These are phyloP conservation scores for Phytophthora foliorum DNA, from an alignment of 352 stramenopile genomes.

Conservation along the genomic window DNA sequence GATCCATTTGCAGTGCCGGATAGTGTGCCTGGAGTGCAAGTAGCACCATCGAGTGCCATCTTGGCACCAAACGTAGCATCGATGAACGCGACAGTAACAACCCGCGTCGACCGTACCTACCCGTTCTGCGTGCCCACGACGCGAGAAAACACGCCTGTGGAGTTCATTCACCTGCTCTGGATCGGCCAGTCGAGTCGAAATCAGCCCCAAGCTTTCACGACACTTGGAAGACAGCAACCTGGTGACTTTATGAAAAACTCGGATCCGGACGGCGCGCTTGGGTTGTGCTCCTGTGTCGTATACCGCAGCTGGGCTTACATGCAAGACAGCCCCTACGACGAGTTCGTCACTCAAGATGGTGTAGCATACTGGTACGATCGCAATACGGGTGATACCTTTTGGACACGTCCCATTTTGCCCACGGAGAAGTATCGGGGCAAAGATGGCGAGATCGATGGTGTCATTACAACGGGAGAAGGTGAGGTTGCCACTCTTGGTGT, in stretches of 20 bases:
- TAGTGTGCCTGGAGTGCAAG: slow-evolving; percentile 66
- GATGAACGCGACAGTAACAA: slow-evolving; percentile 89
- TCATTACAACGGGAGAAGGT: slow-evolving; percentile 73
- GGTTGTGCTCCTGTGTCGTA: slow-evolving; percentile 85
- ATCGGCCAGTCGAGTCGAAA: slow-evolving; percentile 90
- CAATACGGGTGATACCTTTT: slow-evolving; percentile 90
- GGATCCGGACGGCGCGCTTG: slow-evolving; percentile 77
- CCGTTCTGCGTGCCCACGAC: slow-evolving; percentile 94
- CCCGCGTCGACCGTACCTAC: slow-evolving; percentile 89
- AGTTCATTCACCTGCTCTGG: slow-evolving; percentile 95
- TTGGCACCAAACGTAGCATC: slow-evolving; percentile 62
- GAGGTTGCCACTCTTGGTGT: slow-evolving; percentile 82
- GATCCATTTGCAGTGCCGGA: slow-evolving; percentile 62
- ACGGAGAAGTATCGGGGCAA: slow-evolving; percentile 79
- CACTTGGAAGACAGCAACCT: slow-evolving; percentile 88
- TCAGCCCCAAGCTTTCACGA: slow-evolving; percentile 93
- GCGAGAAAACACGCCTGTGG: slow-evolving; percentile 91
- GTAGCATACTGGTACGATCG: slow-evolving; percentile 93
- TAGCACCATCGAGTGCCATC: slow-evolving; percentile 83
- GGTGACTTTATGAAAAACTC: slow-evolving; percentile 94
- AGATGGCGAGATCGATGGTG: slow-evolving; percentile 85
- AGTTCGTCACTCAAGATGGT: slow-evolving; percentile 93
- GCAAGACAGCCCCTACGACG: slow-evolving; percentile 86
- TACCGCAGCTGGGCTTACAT: slow-evolving; percentile 95
- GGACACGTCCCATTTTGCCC: slow-evolving; percentile 88